phyloP scores from a whole-genome alignment of 140 eudicot species.

The Ambrosia hybrid region DNA sequence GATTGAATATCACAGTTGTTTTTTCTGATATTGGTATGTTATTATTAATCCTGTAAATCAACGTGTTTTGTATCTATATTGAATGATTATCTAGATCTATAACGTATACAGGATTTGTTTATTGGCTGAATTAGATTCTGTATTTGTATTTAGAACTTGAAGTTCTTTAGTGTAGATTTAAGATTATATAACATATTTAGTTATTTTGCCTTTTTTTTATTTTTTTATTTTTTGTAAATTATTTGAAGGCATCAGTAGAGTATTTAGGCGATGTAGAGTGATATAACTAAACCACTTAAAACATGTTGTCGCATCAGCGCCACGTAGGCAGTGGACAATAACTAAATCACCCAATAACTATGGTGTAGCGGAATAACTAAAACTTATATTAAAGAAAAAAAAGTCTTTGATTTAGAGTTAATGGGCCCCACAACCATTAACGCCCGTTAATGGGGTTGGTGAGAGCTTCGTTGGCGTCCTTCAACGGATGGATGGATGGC shows the following conservation, averaged over 20 bases:
- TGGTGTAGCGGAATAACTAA: too few relatives aligned
- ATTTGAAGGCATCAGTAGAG: neutral
- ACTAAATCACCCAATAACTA: too few relatives aligned
- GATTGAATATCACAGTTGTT: conserved; percentile 4
- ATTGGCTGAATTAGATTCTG: neutral
- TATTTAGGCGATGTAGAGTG: too few relatives aligned
- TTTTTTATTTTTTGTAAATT: neutral
- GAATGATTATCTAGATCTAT: conserved; percentile 4
- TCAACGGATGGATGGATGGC: too few relatives aligned
- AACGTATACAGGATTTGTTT: neutral
- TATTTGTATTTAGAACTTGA: neutral
- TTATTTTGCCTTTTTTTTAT: neutral
- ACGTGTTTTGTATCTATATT: conserved; percentile 2
- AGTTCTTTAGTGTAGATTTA: conserved; percentile 8
- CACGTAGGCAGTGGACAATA: too few relatives aligned
- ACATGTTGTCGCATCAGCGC: too few relatives aligned
- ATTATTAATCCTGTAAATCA: neutral
- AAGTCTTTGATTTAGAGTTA: too few relatives aligned
- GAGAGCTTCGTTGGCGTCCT: too few relatives aligned
- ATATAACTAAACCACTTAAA: too few relatives aligned
- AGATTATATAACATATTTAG: neutral
- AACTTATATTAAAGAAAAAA: too few relatives aligned
- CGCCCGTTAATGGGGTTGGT: too few relatives aligned
- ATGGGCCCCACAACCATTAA: too few relatives aligned
- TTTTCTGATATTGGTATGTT: conserved; percentile 21